A percentile compares a stretch with the other conserved stretches of the same genome.
Evolutionary conservation across 257 asterid species (phyloP).

Genomic region (Solanum habrochaites): DNA sequence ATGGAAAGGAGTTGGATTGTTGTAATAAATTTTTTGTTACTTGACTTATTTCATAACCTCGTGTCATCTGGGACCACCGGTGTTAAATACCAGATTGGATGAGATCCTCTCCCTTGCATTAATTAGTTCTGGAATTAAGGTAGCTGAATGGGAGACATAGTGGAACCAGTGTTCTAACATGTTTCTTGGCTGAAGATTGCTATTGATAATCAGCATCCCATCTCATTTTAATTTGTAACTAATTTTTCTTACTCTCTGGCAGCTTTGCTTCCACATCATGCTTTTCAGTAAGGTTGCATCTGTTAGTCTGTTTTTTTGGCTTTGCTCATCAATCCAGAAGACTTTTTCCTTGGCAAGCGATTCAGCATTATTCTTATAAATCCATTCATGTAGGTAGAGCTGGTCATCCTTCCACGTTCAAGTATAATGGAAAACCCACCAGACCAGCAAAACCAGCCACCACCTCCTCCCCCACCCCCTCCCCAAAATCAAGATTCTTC

Average conservation of each 20-base stretch:
- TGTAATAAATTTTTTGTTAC: not conserved
- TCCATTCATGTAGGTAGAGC: slow-evolving; percentile 47
- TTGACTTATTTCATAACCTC: not conserved
- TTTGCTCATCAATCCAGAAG: not conserved
- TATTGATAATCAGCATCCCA: not conserved
- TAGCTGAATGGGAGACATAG: not conserved
- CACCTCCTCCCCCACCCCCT: slow-evolving; percentile 75
- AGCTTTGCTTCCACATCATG: not conserved
- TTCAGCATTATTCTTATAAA: not conserved
- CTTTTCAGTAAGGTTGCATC: not conserved
- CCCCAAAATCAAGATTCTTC: slow-evolving; percentile 71
- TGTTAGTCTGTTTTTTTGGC: not conserved
- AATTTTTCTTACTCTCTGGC: not conserved
- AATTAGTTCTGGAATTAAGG: not conserved
- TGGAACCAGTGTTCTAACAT: not conserved
- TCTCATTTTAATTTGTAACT: not conserved
- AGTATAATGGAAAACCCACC: slow-evolving; percentile 56
- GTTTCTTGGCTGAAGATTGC: not conserved
- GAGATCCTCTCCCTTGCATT: not conserved
- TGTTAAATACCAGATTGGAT: not conserved
- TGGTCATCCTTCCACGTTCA: slow-evolving; percentile 84
- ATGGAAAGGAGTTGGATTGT: not conserved
- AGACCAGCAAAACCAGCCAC: slow-evolving; percentile 45
- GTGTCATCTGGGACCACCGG: not conserved
- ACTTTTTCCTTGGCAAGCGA: not conserved